These are phyloP conservation scores for Pestalotiopsis sp. DNA, from an alignment of 2,329 filamentous ascomycete genomes.

Conservation along the genomic window DNA sequence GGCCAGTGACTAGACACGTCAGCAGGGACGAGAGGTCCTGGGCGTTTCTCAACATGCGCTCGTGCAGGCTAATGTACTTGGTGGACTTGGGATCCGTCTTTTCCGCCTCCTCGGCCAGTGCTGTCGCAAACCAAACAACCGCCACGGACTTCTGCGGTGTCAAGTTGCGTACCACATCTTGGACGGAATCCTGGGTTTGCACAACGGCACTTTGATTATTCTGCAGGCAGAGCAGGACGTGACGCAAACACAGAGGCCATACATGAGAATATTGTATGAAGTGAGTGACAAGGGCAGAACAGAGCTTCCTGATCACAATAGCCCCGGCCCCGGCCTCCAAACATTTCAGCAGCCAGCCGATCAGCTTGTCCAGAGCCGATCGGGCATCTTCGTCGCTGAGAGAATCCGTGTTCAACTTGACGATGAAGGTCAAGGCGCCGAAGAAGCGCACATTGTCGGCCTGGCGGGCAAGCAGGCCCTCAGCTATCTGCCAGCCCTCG, in stretches of 20 bases:
- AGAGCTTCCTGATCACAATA: conserved; percentile 74
- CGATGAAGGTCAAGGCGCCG: conserved; percentile 86
- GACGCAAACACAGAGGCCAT: conserved; percentile 69
- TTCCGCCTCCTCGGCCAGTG: conserved; percentile 67
- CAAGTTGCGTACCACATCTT: conserved; percentile 48
- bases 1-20: conserved; percentile 37
- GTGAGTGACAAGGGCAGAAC: conserved; percentile 76
- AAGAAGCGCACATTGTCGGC: conserved; percentile 86
- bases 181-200: conserved; percentile 45
- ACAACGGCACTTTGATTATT: conserved; percentile 46
- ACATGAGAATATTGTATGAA: conserved; percentile 71
- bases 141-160: conserved; percentile 55
- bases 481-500: conserved; percentile 84
- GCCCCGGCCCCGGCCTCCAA: conserved; percentile 54
- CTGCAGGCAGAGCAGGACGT: conserved; percentile 64
- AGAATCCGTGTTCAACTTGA: conserved; percentile 94
- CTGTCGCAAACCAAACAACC: conserved; percentile 66
- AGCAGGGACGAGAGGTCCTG: conserved; percentile 53
- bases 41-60: conserved; percentile 54
- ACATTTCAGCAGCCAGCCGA: conserved; percentile 64
- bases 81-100: conserved; percentile 67
- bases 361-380: conserved; percentile 62
- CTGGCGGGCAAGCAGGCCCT: conserved; percentile 69
- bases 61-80: conserved; percentile 52
- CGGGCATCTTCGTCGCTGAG: conserved; percentile 60